Conservation (phyloP, 805 yeast species). For the Brettanomyces anomalus region DNA sequence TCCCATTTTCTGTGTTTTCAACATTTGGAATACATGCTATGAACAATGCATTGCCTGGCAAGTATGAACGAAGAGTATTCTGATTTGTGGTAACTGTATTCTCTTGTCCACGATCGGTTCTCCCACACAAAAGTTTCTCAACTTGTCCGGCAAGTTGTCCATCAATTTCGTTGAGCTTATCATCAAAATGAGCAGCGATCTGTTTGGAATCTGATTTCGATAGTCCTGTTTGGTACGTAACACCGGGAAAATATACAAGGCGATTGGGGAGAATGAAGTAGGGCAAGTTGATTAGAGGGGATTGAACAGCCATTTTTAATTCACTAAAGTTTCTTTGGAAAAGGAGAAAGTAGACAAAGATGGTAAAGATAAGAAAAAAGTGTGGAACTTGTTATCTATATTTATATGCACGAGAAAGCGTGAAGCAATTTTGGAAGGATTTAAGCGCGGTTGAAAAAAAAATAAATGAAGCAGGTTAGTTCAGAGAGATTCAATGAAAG, state of each 20-base stretch:
- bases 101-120: too few relatives aligned
- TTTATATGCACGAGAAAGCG: too few relatives aligned
- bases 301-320: neutral
- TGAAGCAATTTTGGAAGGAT: too few relatives aligned
- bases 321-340: too few relatives aligned
- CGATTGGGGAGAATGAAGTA: conserved; percentile 12
- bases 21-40: conserved; percentile 3
- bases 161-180: too few relatives aligned
- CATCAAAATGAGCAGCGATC: conserved; percentile 24
- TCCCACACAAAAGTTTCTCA: too few relatives aligned
- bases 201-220: conserved; percentile 37
- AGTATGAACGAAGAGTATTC: neutral
- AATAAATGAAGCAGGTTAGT: too few relatives aligned
- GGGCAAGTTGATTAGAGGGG: conserved; percentile 12
- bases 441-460: too few relatives aligned
- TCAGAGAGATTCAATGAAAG: too few relatives aligned
- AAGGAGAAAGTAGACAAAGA: neutral
- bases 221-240: conserved; percentile 50
- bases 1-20: neutral
- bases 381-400: too few relatives aligned
- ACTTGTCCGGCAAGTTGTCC: too few relatives aligned
- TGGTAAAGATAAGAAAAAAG: neutral
- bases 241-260: conserved; percentile 50
- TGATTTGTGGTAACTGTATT: neutral
- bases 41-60: neutral